Conservation (phyloP, 805 yeast genomes). For the Komagataella ulmi region DNA sequence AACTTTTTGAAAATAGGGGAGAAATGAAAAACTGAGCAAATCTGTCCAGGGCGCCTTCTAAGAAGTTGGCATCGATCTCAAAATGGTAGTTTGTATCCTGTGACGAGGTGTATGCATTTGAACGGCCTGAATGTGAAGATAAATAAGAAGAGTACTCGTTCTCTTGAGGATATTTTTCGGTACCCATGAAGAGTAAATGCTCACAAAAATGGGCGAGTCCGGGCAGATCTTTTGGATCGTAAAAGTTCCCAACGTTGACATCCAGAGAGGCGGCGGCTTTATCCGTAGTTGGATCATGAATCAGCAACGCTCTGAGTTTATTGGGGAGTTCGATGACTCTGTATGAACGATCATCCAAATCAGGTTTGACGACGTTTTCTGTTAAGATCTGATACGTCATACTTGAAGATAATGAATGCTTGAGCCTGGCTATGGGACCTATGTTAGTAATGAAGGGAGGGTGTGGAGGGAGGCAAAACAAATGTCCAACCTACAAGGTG, state of each 20-base stretch:
- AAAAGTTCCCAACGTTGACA: conserved; percentile 65
- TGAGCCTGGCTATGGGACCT: neutral
- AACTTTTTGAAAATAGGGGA: conserved; percentile 60
- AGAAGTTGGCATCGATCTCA: conserved; percentile 61
- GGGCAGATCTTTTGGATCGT: conserved; percentile 48
- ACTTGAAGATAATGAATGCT: neutral
- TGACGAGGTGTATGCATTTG: conserved; percentile 86
- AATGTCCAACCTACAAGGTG: neutral
- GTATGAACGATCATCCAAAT: conserved; percentile 65
- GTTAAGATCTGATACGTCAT: conserved; percentile 3
- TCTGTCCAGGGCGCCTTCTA: conserved; percentile 83
- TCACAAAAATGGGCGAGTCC: conserved; percentile 76
- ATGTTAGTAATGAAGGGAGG: neutral
- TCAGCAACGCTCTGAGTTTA: conserved; percentile 44
- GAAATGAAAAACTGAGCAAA: conserved; percentile 85
- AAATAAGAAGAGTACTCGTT: conserved; percentile 64
- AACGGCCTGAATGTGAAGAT: conserved; percentile 74
- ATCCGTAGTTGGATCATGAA: conserved; percentile 58
- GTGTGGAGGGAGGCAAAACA: neutral
- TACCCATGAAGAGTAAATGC: conserved; percentile 69
- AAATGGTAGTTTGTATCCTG: conserved; percentile 87
- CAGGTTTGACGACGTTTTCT: conserved; percentile 22
- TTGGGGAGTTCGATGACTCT: conserved; percentile 49
- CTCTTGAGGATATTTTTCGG: conserved; percentile 61
- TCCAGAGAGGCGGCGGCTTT: conserved; percentile 72